Percentiles rank a stretch among this genome's conserved stretches.
Conservation (phyloP, 257 asterid genomes). For the Plantago elongata region DNA sequence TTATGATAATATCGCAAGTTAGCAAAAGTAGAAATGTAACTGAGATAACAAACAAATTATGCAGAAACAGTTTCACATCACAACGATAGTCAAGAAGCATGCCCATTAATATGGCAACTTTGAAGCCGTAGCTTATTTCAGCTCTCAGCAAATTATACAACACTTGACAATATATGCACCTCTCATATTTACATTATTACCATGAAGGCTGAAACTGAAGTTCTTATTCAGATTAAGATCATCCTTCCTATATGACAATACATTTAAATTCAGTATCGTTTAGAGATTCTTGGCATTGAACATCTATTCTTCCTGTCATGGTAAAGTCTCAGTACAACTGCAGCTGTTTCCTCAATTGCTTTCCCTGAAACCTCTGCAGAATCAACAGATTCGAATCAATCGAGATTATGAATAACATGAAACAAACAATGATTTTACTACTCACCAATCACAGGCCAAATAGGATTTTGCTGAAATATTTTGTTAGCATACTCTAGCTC, state of each 20-base stretch:
- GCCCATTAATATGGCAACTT: background rate
- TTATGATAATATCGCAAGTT: background rate
- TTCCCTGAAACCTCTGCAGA: slow-evolving; percentile 84
- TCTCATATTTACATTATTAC: background rate
- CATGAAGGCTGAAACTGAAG: background rate
- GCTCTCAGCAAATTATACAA: background rate
- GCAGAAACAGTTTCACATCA: slow-evolving; percentile 1
- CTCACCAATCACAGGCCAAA: slow-evolving; percentile 98
- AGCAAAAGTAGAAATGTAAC: background rate
- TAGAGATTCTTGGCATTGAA: slow-evolving; percentile 91
- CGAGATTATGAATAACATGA: background rate
- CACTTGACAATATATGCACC: background rate
- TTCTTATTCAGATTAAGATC: background rate
- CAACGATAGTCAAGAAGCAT: background rate
- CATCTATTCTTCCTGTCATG: slow-evolving; percentile 87
- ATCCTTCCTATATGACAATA: slow-evolving; percentile 3
- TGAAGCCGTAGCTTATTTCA: background rate
- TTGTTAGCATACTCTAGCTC: slow-evolving; percentile 72
- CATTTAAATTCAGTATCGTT: slow-evolving; percentile 45
- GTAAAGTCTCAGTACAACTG: slow-evolving; percentile 70
- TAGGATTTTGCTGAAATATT: slow-evolving; percentile 70
- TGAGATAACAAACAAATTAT: background rate
- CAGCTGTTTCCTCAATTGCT: slow-evolving; percentile 98
- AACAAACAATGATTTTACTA: background rate
- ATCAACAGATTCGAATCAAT: slow-evolving; percentile 12